These are phyloP conservation scores for Chimonanthus salicifolius DNA, from an alignment of 164 flowering plant species.

Conservation along the genomic window DNA sequence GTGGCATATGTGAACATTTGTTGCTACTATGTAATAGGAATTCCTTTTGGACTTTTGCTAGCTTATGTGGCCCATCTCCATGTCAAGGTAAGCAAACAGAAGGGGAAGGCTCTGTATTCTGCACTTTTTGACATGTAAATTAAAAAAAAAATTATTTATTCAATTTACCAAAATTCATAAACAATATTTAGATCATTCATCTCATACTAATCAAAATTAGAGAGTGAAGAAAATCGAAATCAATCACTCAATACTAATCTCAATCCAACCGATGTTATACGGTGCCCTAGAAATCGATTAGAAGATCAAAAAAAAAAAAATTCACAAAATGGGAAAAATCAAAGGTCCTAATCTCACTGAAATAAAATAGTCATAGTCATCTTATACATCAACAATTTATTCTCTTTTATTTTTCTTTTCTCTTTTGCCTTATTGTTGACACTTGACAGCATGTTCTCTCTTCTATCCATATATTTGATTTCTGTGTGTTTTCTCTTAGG, in stretches of 20 bases:
- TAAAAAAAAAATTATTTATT: not conserved
- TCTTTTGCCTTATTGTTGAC: not conserved
- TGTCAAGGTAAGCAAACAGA: slow-evolving; percentile 21
- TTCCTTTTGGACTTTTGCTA: slow-evolving; percentile 39
- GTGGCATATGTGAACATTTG: slow-evolving; percentile 41
- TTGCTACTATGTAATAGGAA: slow-evolving; percentile 37
- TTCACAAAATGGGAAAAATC: too few species aligned
- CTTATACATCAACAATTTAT: too few species aligned
- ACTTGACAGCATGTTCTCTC: not conserved
- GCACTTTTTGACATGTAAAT: too few species aligned
- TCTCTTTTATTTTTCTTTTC: not conserved
- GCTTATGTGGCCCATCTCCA: slow-evolving; percentile 24
- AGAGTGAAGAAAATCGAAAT: not conserved
- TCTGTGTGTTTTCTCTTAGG: slow-evolving; percentile 11
- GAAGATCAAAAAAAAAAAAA: too few species aligned
- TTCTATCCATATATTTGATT: not conserved
- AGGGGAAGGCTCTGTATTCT: too few species aligned
- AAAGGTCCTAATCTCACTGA: not conserved
- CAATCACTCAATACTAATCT: not conserved
- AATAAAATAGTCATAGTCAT: too few species aligned
- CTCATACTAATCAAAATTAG: not conserved
- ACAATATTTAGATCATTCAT: not conserved
- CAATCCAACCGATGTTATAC: not conserved
- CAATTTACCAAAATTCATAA: not conserved
- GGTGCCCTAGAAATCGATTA: too few species aligned